Base-by-base conservation (phyloP, 495 filamentous ascomycete species). In the Echria macrotheca region DNA sequence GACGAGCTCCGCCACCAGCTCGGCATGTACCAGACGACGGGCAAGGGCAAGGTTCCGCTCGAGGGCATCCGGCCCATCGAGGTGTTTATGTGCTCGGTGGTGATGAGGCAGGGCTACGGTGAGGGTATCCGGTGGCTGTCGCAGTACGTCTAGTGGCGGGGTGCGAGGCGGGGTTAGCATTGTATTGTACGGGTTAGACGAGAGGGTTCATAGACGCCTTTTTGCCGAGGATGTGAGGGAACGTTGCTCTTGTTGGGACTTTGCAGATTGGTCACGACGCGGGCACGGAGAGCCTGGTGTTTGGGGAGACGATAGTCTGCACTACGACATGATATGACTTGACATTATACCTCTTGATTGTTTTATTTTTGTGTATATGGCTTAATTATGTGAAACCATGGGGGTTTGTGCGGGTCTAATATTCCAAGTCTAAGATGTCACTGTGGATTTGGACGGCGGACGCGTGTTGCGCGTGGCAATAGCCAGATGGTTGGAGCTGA, bases 61-160 rank as follows among this genome's bases (percentile, higher is more conserved):
- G 91, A 98, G 74, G 87, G 87, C 21, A 94, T 96, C 69, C 77
- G 93, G 50, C 90, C 93, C 10, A 93, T 97, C 64, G 93, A 98
- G 79, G 85, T 96, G 42, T 96, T 96, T 72, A 96, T 96, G 91
- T 96, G 91, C 79, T 91, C 86, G 60, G 89, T 96, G 61, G 89
- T 96, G 47, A 96, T 95, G 93, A 79, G 91, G 66, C 91, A 96
- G 72, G 91, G 84, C 38, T 90, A 90, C 61, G 85, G 86, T 43
- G 85, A 90, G 61, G 85, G 74, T 24, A 85, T 90, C 59, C 75
- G 84, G 63, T 90, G 85, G 85, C 71, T 87, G 64, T 86, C 83
- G 47, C 84, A 87, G 66, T 87, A 87, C 53, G 83, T 87, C 57
- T 87, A 80, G 64, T n/a, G n/a, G n/a, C n/a, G n/a, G n/a, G n/a